Base-by-base conservation (phyloP, 176 grass and related monocot genomes). In the Puccinellia tenuiflora region DNA sequence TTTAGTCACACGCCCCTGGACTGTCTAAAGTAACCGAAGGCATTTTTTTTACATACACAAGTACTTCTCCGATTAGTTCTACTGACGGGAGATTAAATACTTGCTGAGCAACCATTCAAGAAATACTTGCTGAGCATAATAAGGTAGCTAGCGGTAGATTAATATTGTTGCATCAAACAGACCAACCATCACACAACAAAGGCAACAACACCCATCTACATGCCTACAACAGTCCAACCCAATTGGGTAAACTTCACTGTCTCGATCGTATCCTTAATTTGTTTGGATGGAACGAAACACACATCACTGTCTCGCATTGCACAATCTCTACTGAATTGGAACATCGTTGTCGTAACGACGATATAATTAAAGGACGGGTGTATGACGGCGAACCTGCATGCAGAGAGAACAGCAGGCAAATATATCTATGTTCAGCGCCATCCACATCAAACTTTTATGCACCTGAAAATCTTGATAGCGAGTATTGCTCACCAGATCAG, bases 101-200 rank as follows among this genome's bases (percentile, higher is more conserved):
- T 46, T 15, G 12, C 43, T 46, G 13, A 55, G 21, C 3, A n/a
- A n/a, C n/a, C n/a, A n/a, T n/a, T n/a, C n/a, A n/a, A n/a, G n/a
- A n/a, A n/a, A n/a, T 29, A 13, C 22, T 29, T 45, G 76, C 55
- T 6, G 37, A 48, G 62, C 31, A n/a, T n/a, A n/a, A 68, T 11
- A 69, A 35, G 78, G 42, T 82, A 71, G 52, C 4, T 82, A 43
- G 38, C 33, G 17, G 76, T 80, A 75, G 87, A 75, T 85, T 45
- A 75, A 75, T 25, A 25, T 42, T 20, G 83, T 69, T 85, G 83
- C 77, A 85, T 81, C 82, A 61, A 81, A 83, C 82, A 52, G 81
- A 81, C 87, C 81, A 88, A 85, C 26, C 76, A 31, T 57, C 26
- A 63, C 5, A 45, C 46, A 72, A 6, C 31, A 13, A 28, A 66